phyloP scores from a whole-genome alignment of 2,329 filamentous ascomycete species.

The Fusarium torulosum region DNA sequence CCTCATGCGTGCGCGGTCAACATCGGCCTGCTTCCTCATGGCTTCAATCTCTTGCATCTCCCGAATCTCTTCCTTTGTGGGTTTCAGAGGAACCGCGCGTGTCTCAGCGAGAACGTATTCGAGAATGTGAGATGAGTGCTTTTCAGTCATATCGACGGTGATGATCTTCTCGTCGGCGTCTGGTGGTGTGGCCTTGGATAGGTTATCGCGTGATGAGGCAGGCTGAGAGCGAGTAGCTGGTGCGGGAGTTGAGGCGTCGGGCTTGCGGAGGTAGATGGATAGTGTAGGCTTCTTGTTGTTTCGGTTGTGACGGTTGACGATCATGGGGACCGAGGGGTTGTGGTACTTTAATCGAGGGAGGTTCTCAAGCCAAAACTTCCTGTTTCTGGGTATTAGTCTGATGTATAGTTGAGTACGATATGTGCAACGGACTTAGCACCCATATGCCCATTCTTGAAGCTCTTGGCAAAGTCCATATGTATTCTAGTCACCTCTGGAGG shows the following conservation, averaged over 20 bases:
- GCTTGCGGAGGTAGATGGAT: slow-evolving; percentile 72
- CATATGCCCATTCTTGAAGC: slow-evolving; percentile 74
- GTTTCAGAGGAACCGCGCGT: slow-evolving; percentile 67
- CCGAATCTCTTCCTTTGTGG: slow-evolving; percentile 70
- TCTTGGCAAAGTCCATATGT: slow-evolving; percentile 77
- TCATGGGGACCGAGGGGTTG: slow-evolving; percentile 88
- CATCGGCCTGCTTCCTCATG: slow-evolving; percentile 61
- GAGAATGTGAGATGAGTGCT: slow-evolving; percentile 72
- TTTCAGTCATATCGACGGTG: slow-evolving; percentile 73
- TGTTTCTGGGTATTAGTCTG: slow-evolving; percentile 53
- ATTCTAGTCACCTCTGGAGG: slow-evolving; percentile 81
- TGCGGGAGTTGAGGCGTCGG: slow-evolving; percentile 44
- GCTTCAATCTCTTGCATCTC: slow-evolving; percentile 70
- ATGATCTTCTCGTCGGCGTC: slow-evolving; percentile 63
- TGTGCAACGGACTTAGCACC: slow-evolving; percentile 72
- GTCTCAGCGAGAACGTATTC: slow-evolving; percentile 72
- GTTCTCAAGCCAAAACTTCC: slow-evolving; percentile 88
- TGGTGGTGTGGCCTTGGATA: slow-evolving; percentile 63
- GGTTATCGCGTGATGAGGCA: slow-evolving; percentile 61
- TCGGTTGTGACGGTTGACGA: slow-evolving; percentile 76
- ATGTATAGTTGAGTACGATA: slow-evolving; percentile 10
- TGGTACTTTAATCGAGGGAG: slow-evolving; percentile 93
- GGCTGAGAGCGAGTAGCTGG: slow-evolving; percentile 55
- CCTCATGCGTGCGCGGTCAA: slow-evolving; percentile 67
- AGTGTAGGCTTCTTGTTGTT: slow-evolving; percentile 69